Evolutionary conservation across 257 asterid genomes (phyloP), one percentile per base, ranked within the genome.

Genomic region (Ajuga chamaepitys): DNA sequence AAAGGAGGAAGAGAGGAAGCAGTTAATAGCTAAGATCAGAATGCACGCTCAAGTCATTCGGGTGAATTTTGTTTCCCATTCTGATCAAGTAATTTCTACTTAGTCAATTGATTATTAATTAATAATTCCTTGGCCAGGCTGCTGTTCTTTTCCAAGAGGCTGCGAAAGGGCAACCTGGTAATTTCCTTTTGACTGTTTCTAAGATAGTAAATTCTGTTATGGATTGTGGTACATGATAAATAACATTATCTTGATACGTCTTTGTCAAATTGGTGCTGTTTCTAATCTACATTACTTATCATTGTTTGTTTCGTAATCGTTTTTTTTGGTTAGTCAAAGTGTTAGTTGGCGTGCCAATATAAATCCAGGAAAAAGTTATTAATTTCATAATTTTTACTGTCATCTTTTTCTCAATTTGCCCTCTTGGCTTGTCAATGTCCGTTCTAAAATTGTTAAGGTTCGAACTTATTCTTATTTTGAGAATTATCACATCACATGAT

Each of bases 11-110:
- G 97, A 91, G 84, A 77, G 85, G 81, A 88, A 78, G 75, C 82
- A 81, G 40, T 52, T 83, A 67, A 68, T 86, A 65, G 85, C 89
- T 42, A 91, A 84, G 75, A 86, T 88, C 66, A 78, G 97, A 81
- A 80, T 72, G 41, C 97, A 91, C 78, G 95, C 96, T 38, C 97
- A 91, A 81, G 96, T 91, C 64, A 73, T 91, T 54, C 82, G 94
- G 85, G 97, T 91, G 73, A 63, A 1, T 52, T 47, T 32, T 54
- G 8, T 38, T 63, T 73, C 69, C 72, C 10, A 56, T 51, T 46
- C 44, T 20, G 24, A 18, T 68, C 51, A 32, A 18, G 54, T 58
- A 14, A 14, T 28, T 46, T 48, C 20, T 58, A 35, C 35, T 21
- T 28, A 48, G 51, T 45, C 18, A 57, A 21, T 51, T 74, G 64